A percentile compares a stretch with the other conserved stretches of the same genome.
These are phyloP conservation scores for Hyphopichia wangnamkhiaoensis DNA, from an alignment of 1,139 yeast species.

Conservation along the genomic window DNA sequence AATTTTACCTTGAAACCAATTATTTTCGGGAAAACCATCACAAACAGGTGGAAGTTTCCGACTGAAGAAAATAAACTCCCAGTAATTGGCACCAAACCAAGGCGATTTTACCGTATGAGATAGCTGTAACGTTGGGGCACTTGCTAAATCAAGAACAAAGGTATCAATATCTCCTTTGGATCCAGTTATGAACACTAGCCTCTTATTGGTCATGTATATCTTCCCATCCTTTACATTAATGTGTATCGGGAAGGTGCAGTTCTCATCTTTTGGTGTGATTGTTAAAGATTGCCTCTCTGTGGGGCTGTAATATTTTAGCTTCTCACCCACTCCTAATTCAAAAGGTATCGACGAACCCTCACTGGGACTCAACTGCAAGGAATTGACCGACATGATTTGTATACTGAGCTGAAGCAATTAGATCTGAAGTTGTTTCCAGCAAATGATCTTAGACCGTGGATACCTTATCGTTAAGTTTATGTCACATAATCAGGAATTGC, in stretches of 20 bases:
- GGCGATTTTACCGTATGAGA: conserved; percentile 48
- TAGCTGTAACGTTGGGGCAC: conserved; percentile 23
- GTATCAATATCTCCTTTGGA: conserved; percentile 41
- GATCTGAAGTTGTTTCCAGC: too few species aligned
- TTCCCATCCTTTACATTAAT: conserved; percentile 30
- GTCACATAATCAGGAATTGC: too few species aligned
- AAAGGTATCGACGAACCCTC: neutral
- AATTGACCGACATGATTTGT: conserved; percentile 1
- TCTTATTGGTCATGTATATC: conserved; percentile 36
- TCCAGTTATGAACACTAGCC: conserved; percentile 38
- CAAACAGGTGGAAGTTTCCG: conserved; percentile 27
- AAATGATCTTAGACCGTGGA: too few species aligned
- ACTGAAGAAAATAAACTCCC: conserved; percentile 45
- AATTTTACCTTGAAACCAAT: conserved; percentile 39
- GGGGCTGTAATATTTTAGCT: neutral
- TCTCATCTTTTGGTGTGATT: conserved; percentile 1
- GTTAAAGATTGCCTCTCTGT: conserved; percentile 3
- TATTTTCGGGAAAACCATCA: conserved; percentile 46
- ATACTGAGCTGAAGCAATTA: too few species aligned
- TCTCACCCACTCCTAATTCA: neutral
- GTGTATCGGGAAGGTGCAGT: neutral
- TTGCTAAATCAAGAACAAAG: conserved; percentile 32
- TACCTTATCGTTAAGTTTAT: too few species aligned
- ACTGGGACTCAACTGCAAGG: neutral
- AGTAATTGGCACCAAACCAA: conserved; percentile 57